These are phyloP conservation scores for Lentithecium fluviatile DNA, from an alignment of 495 filamentous ascomycete species.

Conservation along the genomic window DNA sequence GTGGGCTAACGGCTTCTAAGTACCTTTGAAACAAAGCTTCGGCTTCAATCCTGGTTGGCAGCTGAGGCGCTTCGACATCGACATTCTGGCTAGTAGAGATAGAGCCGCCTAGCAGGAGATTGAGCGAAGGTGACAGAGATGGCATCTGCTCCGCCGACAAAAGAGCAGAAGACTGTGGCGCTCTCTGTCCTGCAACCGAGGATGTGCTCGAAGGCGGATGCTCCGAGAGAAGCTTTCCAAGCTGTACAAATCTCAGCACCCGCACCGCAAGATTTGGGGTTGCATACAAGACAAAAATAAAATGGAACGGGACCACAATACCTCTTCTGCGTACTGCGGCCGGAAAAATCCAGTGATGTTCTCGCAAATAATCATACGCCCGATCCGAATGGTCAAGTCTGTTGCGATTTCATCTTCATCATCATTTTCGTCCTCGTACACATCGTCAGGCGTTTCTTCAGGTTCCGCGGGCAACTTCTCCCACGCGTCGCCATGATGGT, in stretches of 20 bases:
- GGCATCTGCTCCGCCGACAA: slow-evolving; percentile 34
- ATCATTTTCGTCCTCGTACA: slow-evolving; percentile 34
- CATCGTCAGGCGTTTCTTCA: slow-evolving; percentile 32
- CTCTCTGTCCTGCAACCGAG: slow-evolving; percentile 23
- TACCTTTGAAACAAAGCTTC: slow-evolving; percentile 30
- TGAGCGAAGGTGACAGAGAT: slow-evolving; percentile 30
- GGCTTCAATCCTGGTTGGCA: slow-evolving; percentile 30
- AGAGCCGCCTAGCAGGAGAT: slow-evolving; percentile 24
- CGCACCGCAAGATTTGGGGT: background rate
- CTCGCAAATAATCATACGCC: slow-evolving; percentile 35
- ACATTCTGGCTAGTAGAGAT: slow-evolving; percentile 2
- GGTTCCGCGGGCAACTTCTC: slow-evolving; percentile 33
- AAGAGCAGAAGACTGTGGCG: slow-evolving; percentile 30
- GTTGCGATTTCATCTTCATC: slow-evolving; percentile 33
- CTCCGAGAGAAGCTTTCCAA: slow-evolving; percentile 34
- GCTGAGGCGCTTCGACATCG: slow-evolving; percentile 16
- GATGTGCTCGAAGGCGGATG: slow-evolving; percentile 18
- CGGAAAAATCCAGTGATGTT: slow-evolving; percentile 34
- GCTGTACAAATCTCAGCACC: slow-evolving; percentile 27
- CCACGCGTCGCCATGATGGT: slow-evolving; percentile 30
- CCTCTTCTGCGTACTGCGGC: slow-evolving; percentile 37
- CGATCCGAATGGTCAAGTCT: slow-evolving; percentile 33
- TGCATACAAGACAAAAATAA: background rate
- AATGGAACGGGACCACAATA: slow-evolving; percentile 4
- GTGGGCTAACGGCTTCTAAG: slow-evolving; percentile 32